Base-by-base conservation (phyloP, 495 filamentous ascomycete genomes). In the Neurospora terricola region DNA sequence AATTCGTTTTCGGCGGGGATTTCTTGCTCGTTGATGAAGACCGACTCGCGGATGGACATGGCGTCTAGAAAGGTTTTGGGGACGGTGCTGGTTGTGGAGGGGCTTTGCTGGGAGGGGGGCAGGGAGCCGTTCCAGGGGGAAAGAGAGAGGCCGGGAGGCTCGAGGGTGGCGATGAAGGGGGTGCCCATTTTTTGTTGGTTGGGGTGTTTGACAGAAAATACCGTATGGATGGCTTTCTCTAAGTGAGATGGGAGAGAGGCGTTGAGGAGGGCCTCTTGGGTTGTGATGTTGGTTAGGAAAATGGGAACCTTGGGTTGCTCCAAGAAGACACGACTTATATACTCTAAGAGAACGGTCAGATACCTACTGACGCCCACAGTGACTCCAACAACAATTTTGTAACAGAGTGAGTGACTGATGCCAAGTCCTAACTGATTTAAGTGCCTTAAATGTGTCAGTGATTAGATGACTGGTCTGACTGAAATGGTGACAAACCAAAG, bases 21-120 rank as follows among this genome's bases (percentile, higher is more conserved):
- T 12, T 83, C 75, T 76, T 97, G 94, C 80, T 97, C 94, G 27
- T 85, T 72, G 16, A 94, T 88, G 80, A 93, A 98, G 75, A 98
- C 94, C 39, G 82, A 78, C 72, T 90, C 84, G 70, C 95, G 91
- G 69, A 98, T 88, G 34, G 82, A 77, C 89, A 97, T 92, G 74
- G 93, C 92, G 76, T 94, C 92, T 71, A 85, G 80, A 84, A 97
- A 96, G 75, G 84, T 76, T 21, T 81, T 79, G 0, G 92, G 90
- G 70, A 90, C 80, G 62, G 81, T 74, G n/a, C 75, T 30, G 70
- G 14, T 34, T 4, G 37, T 27, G 14, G 71, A 59, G 14, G 43
- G n/a, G 23, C 38, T 38, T n/a, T 77, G 73, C 2, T 38, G 66
- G 5, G 69, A 38, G 16, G 75, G 70, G 0, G 74, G 73, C 23